Evolutionary conservation across 345 rosid genomes (phyloP), one percentile per base, ranked within the genome.

Genomic region (Nephelium lappaceum): DNA sequence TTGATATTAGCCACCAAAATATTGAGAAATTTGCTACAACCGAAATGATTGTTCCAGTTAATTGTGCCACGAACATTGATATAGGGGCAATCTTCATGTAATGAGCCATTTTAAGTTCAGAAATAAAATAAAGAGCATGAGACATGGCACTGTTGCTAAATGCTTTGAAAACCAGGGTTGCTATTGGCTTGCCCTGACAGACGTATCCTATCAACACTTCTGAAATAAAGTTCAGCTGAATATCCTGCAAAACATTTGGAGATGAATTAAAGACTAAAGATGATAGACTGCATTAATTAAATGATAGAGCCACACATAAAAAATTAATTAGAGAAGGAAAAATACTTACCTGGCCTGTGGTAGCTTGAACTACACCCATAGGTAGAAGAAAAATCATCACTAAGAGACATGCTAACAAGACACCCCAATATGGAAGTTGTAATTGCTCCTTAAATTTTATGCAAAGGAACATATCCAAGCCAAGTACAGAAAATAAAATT

Each of bases 351-450:
- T 38, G 49, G 67, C 83, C 81, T 1, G 87, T 88, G 24, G 88
- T 82, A 47, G 87, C 89, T 16, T 77, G 75, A 47, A 88, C 65
- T n/a, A 85, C 74, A 8, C 88, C 87, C 6, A 82, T 55, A 3
- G 89, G 87, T 7, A 84, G 61, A 9, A 85, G 81, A 82, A 84
- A 83, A 63, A 84, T 14, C 24, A 81, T 36, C 0, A 85, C 84
- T 23, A 85, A 10, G 11, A 39, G 41, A 67, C 80, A 74, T 23
- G 91, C 84, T 3, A 85, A 64, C 16, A 84, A 38, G 67, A 88
- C 77, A 25, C 85, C 87, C 91, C 87, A 88, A 78, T 82, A 84
- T 9, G 82, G 87, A 64, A 88, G 86, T 47, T 84, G 89, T 47
- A 85, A 65, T 42, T 82, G 76, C 39, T 68, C 67, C 65, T 63